phyloP scores from a whole-genome alignment of 75 land plant genomes.

The Pseudotsuga menziesii region DNA sequence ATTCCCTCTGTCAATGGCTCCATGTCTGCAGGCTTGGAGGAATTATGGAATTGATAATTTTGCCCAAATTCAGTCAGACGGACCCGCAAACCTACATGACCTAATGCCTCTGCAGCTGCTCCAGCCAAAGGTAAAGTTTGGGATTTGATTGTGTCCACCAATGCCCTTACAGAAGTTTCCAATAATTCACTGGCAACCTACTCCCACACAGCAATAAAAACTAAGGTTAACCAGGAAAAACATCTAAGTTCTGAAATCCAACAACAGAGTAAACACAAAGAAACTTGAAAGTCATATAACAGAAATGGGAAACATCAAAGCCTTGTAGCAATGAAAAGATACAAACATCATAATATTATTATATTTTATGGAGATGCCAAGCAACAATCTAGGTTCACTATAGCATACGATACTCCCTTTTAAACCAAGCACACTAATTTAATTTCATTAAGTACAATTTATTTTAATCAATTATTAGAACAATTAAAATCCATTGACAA shows the following conservation, averaged over 20 bases:
- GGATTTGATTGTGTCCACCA: slow-evolving; percentile 59
- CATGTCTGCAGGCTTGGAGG: not conserved
- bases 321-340: too few relatives aligned
- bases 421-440: too few relatives aligned
- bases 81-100: slow-evolving; percentile 83
- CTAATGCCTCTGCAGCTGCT: slow-evolving; percentile 84
- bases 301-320: not conserved
- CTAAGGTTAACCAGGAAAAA: too few relatives aligned
- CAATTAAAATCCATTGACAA: too few relatives aligned
- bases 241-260: not conserved
- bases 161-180: slow-evolving; percentile 25
- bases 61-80: slow-evolving; percentile 38
- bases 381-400: too few relatives aligned
- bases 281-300: not conserved
- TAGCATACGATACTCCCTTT: too few relatives aligned
- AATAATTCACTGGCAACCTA: slow-evolving; percentile 54
- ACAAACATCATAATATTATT: too few relatives aligned
- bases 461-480: too few relatives aligned
- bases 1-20: slow-evolving; percentile 1
- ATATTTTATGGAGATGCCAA: too few relatives aligned
- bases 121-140: slow-evolving; percentile 61
- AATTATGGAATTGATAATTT: slow-evolving; percentile 8
- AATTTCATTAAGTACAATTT: too few relatives aligned
- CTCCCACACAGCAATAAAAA: not conserved
- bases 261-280: not conserved